phyloP scores from a whole-genome alignment of 345 rosid genomes.

The Gossypium ekmanianum region DNA sequence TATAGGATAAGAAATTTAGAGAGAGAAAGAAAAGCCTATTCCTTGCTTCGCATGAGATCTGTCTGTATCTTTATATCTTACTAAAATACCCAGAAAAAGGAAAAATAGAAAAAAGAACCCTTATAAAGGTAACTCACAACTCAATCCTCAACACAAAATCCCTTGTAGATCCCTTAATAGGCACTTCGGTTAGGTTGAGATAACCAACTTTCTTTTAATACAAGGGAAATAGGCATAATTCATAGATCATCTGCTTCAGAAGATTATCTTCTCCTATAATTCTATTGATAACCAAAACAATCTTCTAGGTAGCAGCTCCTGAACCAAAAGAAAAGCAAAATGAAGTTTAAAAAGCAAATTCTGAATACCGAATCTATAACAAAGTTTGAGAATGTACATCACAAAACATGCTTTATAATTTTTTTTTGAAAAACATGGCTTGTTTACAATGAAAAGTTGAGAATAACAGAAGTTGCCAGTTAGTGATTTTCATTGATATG shows the following conservation, averaged over 20 bases:
- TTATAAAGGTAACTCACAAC: slow-evolving; percentile 38
- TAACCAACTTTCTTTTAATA: slow-evolving; percentile 38
- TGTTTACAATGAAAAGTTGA: no score
- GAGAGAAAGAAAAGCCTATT: slow-evolving; percentile 32
- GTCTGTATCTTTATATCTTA: slow-evolving; percentile 64
- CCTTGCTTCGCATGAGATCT: slow-evolving; percentile 57
- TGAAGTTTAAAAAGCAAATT: slow-evolving; percentile 6
- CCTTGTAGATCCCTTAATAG: slow-evolving; percentile 44
- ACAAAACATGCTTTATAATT: neutral
- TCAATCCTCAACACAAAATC: slow-evolving; percentile 58
- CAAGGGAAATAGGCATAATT: slow-evolving; percentile 31
- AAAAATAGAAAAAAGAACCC: slow-evolving; percentile 21
- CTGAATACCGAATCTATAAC: neutral
- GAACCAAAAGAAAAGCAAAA: slow-evolving; percentile 24
- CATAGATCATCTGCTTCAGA: slow-evolving; percentile 53
- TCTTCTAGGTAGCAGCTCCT: slow-evolving; percentile 63
- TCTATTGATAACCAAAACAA: slow-evolving; percentile 29
- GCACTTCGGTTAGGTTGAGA: slow-evolving; percentile 60
- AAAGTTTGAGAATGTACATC: neutral
- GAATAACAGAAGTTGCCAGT: no score
- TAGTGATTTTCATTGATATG: neutral
- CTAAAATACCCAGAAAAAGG: slow-evolving; percentile 36
- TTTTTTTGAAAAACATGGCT: no score
- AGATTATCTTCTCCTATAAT: slow-evolving; percentile 17
- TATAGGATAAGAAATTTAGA: slow-evolving; percentile 32